Base-by-base conservation (phyloP, 2,329 filamentous ascomycete genomes). In the Hortaea werneckii region DNA sequence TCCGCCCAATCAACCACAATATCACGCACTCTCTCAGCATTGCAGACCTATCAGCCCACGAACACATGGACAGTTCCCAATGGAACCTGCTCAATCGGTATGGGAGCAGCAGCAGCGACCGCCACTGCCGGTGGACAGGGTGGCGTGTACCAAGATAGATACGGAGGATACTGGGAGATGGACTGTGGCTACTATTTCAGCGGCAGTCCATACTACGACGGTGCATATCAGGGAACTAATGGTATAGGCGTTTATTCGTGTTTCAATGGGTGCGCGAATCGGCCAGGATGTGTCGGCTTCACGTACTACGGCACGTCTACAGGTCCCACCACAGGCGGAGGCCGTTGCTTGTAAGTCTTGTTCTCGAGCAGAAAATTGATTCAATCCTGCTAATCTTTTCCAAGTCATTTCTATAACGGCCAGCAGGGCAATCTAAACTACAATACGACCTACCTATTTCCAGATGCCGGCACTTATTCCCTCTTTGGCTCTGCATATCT, bases 231-330 rank as follows among this genome's bases (percentile, higher is more conserved):
- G 3, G 39, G 28, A 12, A 42, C 44, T 2, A 37, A 34, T 20
- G 38, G 29, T 12, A 10, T 11, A 11, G 44, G 44, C 7, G 20
- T 42, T 5, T 35, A 41, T n/a, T 26, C 44, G 10, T 46, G 44
- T 37, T 34, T 37, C 29, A 46, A 46, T 28, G 44, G 44, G 2
- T 46, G 44, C 32, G 44, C 44, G 5, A 35, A 42, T 8, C 44
- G 44, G 6, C 13, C 28, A 6, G 20, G 27, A 3, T 46, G 44
- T 26, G 30, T 37, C 10, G 44, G n/a, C 12, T 41, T 46, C 39
- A 27, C 28, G 5, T 46, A 10, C 39, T 46, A 35, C 44, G 44
- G 44, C 12, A 42, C 29, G 5, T 27, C 44, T 10, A 30, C 39
- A 2, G 29, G 38, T 26, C 7, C 13, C n/a, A 5, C 7, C 10